A percentile compares a stretch with the other conserved stretches of the same genome.
Evolutionary conservation across 2,329 filamentous ascomycete species (phyloP).

Genomic region (Ophiostoma himal-ulmi): DNA sequence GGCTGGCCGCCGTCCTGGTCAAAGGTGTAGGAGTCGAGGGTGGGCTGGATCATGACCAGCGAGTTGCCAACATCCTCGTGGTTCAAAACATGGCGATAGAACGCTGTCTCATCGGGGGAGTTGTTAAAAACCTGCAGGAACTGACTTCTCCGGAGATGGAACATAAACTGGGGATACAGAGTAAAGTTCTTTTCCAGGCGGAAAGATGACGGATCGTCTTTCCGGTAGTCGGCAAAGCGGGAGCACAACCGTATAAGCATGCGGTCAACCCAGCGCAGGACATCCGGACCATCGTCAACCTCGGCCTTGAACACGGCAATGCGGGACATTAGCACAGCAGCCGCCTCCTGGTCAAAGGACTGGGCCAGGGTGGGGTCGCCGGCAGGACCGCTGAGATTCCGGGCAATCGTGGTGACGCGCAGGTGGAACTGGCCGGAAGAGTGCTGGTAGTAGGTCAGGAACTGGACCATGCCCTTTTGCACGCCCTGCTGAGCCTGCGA

Average conservation of each 20-base stretch:
- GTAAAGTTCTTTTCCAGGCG: conserved; percentile 98
- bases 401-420: conserved; percentile 86
- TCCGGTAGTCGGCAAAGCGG: conserved; percentile 93
- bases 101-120: conserved; percentile 97
- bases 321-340: conserved; percentile 95
- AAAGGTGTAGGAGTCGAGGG: conserved; percentile 93
- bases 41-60: conserved; percentile 97
- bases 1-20: conserved; percentile 89
- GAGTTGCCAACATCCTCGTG: conserved; percentile 97
- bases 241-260: conserved; percentile 98
- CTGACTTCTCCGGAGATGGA: conserved; percentile 92
- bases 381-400: conserved; percentile 85
- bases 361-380: conserved; percentile 93
- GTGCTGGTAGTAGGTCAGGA: conserved; percentile 97
- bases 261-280: conserved; percentile 93
- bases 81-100: conserved; percentile 93
- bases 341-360: conserved; percentile 96
- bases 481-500: conserved; percentile 72
- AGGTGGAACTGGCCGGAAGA: conserved; percentile 94
- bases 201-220: conserved; percentile 97
- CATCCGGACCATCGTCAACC: conserved; percentile 96
- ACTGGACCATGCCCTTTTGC: conserved; percentile 94
- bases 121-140: conserved; percentile 99
- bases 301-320: conserved; percentile 99
- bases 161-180: conserved; percentile 99